Percentiles rank a stretch among this genome's conserved stretches.
Conservation (phyloP, 176 grass and related monocot genomes). For the Carex kokanica region DNA sequence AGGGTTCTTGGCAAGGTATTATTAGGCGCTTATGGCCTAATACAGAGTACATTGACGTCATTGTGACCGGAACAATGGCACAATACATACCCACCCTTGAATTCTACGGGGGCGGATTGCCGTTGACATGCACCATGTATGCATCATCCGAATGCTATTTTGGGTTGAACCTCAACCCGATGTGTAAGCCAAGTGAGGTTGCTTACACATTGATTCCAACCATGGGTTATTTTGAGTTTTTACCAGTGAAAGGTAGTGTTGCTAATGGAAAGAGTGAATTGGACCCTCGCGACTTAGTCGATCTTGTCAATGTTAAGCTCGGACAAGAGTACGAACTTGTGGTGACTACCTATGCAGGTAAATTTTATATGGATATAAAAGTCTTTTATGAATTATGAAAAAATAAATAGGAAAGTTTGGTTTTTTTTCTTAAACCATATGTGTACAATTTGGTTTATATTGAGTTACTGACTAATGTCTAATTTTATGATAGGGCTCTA, state of each 20-base stretch:
- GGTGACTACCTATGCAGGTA: conserved; percentile 88
- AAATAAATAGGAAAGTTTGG: neutral
- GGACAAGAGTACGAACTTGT: conserved; percentile 89
- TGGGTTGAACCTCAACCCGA: conserved; percentile 83
- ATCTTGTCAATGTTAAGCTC: conserved; percentile 79
- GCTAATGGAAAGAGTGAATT: conserved; percentile 36
- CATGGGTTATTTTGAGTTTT: conserved; percentile 96
- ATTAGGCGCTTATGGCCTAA: conserved; percentile 80
- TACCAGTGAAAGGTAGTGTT: conserved; percentile 37
- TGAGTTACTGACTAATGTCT: neutral
- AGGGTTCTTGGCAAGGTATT: conserved; percentile 73
- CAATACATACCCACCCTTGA: conserved; percentile 94
- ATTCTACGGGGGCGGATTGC: conserved; percentile 70
- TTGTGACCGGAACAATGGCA: conserved; percentile 95
- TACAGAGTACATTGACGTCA: conserved; percentile 94
- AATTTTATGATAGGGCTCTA: conserved; percentile 55
- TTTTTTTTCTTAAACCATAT: neutral
- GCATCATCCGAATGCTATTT: conserved; percentile 94
- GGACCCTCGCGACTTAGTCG: conserved; percentile 60
- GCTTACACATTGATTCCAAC: conserved; percentile 94
- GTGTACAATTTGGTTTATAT: neutral
- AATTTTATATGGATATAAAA: neutral
- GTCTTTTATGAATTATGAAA: neutral
- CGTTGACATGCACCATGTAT: conserved; percentile 96
- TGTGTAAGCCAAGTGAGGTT: conserved; percentile 84